These are phyloP conservation scores for Sclerotinia glacialis DNA, from an alignment of 2,329 filamentous ascomycete genomes.

Conservation along the genomic window DNA sequence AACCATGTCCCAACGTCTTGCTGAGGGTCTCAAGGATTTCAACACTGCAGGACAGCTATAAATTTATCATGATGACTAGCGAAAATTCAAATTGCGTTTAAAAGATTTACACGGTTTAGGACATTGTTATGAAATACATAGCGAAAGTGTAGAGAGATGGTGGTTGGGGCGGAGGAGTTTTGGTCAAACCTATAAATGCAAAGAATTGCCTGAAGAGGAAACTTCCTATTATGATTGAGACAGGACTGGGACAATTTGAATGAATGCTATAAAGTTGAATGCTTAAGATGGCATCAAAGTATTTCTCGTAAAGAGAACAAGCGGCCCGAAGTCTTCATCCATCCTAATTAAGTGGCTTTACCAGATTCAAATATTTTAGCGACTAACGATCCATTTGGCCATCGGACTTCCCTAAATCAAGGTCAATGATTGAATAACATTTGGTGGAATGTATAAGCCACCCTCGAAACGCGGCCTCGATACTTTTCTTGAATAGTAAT, in stretches of 20 bases:
- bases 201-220: background rate
- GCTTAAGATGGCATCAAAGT: background rate
- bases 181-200: constrained; percentile 18
- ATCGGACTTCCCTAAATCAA: background rate
- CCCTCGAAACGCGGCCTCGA: background rate
- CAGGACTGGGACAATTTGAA: background rate
- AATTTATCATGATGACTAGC: constrained; percentile 33
- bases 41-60: constrained; percentile 78
- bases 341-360: background rate
- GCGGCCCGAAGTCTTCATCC: background rate
- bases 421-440: background rate
- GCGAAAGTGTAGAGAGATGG: constrained; percentile 14
- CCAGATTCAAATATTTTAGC: background rate
- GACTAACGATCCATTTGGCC: background rate
- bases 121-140: constrained; percentile 20
- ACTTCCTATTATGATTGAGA: background rate
- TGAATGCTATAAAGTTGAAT: background rate
- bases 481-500: background rate
- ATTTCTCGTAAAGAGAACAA: background rate
- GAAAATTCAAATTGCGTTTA: constrained; percentile 12
- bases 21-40: constrained; percentile 86
- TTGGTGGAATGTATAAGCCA: background rate
- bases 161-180: constrained; percentile 17
- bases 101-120: constrained; percentile 20
- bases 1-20: constrained; percentile 82